Percentiles rank a stretch among this genome's conserved stretches.
Evolutionary conservation across 129 eudicot species (phyloP).

Genomic region (Tagetes erecta): DNA sequence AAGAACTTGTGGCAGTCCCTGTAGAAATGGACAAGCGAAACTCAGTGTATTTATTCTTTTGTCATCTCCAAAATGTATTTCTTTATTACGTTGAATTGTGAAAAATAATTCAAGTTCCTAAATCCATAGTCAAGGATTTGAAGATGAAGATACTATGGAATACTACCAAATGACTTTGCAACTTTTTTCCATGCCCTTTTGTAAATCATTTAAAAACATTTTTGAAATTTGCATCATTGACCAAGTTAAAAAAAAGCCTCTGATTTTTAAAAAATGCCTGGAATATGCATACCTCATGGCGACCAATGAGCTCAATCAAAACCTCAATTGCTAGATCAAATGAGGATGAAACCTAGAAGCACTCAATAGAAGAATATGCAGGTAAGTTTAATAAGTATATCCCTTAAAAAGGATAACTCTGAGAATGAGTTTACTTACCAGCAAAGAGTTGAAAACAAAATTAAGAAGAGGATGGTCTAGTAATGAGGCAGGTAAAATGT

Average conservation of each 20-base stretch:
- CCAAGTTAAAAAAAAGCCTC: conserved; percentile 12
- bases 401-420: conserved; percentile 22
- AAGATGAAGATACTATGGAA: neutral
- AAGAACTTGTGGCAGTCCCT: conserved; percentile 92
- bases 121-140: neutral
- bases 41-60: neutral
- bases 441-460: conserved; percentile 83
- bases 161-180: neutral
- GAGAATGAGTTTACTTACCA: conserved; percentile 39
- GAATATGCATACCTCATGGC: conserved; percentile 70
- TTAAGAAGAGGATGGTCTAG: conserved; percentile 77
- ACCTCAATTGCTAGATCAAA: conserved; percentile 90
- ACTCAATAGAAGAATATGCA: conserved; percentile 26
- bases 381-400: conserved; percentile 5
- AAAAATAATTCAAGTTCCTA: neutral
- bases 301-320: conserved; percentile 83
- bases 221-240: conserved; percentile 12
- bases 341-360: conserved; percentile 63
- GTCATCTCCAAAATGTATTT: conserved; percentile 5
- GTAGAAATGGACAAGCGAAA: conserved; percentile 10
- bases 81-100: neutral
- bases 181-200: neutral
- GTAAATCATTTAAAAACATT: neutral
- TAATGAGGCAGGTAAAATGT: conserved; percentile 59
- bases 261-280: conserved; percentile 1